Base-by-base conservation (phyloP, 78 protist genomes). In the Emiliania huxleyi region DNA sequence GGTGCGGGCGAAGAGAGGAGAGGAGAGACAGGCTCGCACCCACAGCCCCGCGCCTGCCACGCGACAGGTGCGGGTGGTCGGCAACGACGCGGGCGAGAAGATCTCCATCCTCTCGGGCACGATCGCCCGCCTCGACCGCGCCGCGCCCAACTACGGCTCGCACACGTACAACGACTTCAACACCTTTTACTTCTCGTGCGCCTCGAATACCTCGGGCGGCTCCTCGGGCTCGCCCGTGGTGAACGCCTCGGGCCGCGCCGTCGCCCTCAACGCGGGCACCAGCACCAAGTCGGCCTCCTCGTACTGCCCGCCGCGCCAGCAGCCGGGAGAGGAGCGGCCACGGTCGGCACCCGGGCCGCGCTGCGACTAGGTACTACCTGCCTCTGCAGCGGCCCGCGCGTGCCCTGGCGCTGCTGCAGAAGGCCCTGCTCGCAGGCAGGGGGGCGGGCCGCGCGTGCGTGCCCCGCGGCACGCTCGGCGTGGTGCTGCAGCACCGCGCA, bases 11-110 rank as follows among this genome's bases (percentile, higher is more conserved):
- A n/a, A n/a, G n/a, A n/a, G n/a, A n/a, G n/a, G n/a, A n/a, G n/a
- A n/a, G n/a, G n/a, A n/a, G n/a, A n/a, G n/a, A n/a, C 73, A 62
- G 21, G 23, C 73, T 25, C 73, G 23, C 73, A 62, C 73, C 21
- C 73, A 62, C 73, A 62, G n/a, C n/a, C n/a, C n/a, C n/a, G n/a
- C n/a, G n/a, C n/a, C n/a, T n/a, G n/a, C n/a, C n/a, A n/a, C n/a
- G n/a, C n/a, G n/a, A n/a, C n/a, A n/a, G n/a, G 89, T 94, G 15
- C 85, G 94, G 5, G 96, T 95, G 38, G 93, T 95, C 25, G 96
- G 96, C 33, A 95, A 95, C 33, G 96, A 95, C 55, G 94, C 95
- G 22, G 96, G 93, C 26, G 96, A 95, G 46, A 95, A 95, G 38
- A 90, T 95, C 43, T 92, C 94, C 46, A 95, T 95, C 18, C 91